These are phyloP conservation scores for Oryza meridionalis DNA, from an alignment of 176 grass and related monocot species.

Conservation along the genomic window DNA sequence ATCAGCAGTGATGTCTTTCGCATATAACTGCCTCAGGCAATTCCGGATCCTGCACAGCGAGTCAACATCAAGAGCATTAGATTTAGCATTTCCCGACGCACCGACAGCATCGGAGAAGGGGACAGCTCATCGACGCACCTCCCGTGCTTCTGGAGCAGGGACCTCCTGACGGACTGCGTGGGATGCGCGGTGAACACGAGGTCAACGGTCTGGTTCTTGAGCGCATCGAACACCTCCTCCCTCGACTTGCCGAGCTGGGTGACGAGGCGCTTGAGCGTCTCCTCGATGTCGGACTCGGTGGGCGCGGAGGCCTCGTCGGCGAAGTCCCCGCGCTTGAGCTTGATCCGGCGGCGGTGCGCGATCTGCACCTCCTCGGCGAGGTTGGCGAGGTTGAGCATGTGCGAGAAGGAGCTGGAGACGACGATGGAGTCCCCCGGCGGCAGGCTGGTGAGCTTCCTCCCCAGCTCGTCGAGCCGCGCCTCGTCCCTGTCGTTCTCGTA, in stretches of 20 bases:
- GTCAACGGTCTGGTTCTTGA: slow-evolving; percentile 97
- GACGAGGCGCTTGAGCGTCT: slow-evolving; percentile 88
- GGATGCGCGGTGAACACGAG: slow-evolving; percentile 98
- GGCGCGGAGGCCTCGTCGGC: slow-evolving; percentile 78
- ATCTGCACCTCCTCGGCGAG: slow-evolving; percentile 99
- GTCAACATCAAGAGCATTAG: slow-evolving; percentile 21
- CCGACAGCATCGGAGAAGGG: not conserved
- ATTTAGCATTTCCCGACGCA: not conserved
- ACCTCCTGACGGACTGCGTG: slow-evolving; percentile 86
- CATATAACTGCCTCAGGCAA: slow-evolving; percentile 80
- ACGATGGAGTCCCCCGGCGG: slow-evolving; percentile 72
- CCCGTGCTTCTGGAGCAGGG: slow-evolving; percentile 94
- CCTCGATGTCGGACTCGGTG: slow-evolving; percentile 98
- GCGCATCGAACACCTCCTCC: slow-evolving; percentile 87
- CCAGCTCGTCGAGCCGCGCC: slow-evolving; percentile 76
- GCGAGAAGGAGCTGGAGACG: slow-evolving; percentile 90
- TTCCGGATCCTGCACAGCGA: slow-evolving; percentile 76
- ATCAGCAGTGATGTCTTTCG: slow-evolving; percentile 91
- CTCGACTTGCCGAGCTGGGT: slow-evolving; percentile 73
- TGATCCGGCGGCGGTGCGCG: slow-evolving; percentile 82
- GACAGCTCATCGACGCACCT: slow-evolving; percentile 40
- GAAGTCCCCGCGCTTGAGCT: slow-evolving; percentile 88
- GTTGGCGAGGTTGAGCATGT: slow-evolving; percentile 99
- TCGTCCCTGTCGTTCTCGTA: slow-evolving; percentile 74
- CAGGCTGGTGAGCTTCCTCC: slow-evolving; percentile 73